A percentile compares a stretch with the other conserved stretches of the same genome.
These are phyloP conservation scores for Fusarium udum DNA, from an alignment of 2,329 filamentous ascomycete species.

Conservation along the genomic window DNA sequence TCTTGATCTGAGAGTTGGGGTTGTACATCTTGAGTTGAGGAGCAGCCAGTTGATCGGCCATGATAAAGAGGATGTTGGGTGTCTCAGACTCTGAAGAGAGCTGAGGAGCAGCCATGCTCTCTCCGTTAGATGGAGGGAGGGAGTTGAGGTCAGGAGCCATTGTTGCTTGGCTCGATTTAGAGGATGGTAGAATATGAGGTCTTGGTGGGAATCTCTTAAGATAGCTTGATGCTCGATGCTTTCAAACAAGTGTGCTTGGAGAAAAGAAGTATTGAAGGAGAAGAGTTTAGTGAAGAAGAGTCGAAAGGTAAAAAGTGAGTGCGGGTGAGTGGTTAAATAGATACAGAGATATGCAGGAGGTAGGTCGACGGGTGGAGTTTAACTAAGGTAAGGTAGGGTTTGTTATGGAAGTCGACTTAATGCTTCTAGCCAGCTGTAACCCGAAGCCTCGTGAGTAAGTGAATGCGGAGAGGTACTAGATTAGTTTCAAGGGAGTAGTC, in stretches of 20 bases:
- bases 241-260: neutral
- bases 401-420: neutral
- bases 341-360: neutral
- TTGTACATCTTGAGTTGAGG: constrained; percentile 94
- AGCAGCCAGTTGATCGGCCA: constrained; percentile 94
- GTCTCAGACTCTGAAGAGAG: constrained; percentile 42
- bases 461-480: constrained; percentile 26
- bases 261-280: neutral
- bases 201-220: neutral
- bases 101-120: constrained; percentile 29
- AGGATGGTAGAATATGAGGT: neutral
- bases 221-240: neutral
- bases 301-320: neutral
- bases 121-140: constrained; percentile 64
- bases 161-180: constrained; percentile 12
- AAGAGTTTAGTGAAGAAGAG: neutral
- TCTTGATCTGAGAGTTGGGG: constrained; percentile 86
- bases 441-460: constrained; percentile 23
- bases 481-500: constrained; percentile 1
- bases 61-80: constrained; percentile 76
- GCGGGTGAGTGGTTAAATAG: constrained; percentile 20
- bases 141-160: constrained; percentile 83
- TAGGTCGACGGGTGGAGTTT: neutral
- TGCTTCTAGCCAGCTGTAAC: constrained; percentile 17
- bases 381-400: neutral